These are phyloP conservation scores for Solanum chiquidenum DNA, from an alignment of 257 asterid species.

Conservation along the genomic window DNA sequence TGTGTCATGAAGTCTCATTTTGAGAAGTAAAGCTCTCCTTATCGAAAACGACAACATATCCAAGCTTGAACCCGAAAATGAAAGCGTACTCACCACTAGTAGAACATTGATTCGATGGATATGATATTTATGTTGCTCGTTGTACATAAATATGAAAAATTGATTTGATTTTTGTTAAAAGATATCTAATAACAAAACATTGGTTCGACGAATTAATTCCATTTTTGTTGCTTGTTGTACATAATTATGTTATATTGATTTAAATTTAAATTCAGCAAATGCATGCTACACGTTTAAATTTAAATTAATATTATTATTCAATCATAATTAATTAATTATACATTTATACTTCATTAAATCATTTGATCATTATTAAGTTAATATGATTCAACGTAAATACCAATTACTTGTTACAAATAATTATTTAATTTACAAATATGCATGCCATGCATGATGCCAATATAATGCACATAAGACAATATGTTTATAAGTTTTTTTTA, in stretches of 20 bases:
- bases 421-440: background rate
- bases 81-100: fast-evolving
- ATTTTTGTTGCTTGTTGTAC: background rate
- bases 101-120: background rate
- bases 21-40: background rate
- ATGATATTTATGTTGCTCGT: background rate
- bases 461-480: background rate
- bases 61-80: too few relatives aligned
- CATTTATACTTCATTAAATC: background rate
- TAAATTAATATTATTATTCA: too few relatives aligned
- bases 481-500: background rate
- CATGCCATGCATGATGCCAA: background rate
- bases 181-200: too few relatives aligned
- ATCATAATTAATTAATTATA: too few relatives aligned
- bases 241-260: background rate
- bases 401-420: background rate
- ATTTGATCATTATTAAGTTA: background rate
- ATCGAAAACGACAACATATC: too few relatives aligned
- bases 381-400: background rate
- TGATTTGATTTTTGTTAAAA: background rate
- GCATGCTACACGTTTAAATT: too few relatives aligned
- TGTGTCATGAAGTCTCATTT: background rate
- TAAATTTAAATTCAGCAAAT: too few relatives aligned
- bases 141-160: background rate
- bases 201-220: background rate